A percentile compares a stretch with the other conserved stretches of the same genome.
Evolutionary conservation across 768 basidiomycete species (phyloP).

Genomic region (Suillus clintonianus): DNA sequence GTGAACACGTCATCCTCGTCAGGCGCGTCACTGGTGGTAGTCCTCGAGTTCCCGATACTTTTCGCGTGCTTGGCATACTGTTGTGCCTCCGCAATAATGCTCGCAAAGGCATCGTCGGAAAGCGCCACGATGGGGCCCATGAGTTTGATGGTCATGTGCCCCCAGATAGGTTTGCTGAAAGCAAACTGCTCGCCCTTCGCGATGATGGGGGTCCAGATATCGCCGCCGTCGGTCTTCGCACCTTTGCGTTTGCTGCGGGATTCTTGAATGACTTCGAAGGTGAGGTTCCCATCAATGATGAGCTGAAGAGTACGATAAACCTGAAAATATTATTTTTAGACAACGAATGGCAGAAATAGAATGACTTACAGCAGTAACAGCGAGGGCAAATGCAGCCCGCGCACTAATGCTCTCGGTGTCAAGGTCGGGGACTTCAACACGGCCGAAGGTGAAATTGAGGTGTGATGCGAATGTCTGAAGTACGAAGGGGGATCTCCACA

Average conservation of each 20-base stretch:
- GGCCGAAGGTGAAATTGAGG: slow-evolving; percentile 11
- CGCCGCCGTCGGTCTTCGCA: too few species aligned
- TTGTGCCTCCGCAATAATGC: slow-evolving; percentile 5
- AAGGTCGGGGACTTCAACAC: slow-evolving; percentile 5
- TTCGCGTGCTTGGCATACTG: not conserved
- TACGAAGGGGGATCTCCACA: slow-evolving; percentile 11
- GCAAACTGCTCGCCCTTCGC: not conserved
- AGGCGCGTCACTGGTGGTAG: not conserved
- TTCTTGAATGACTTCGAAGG: not conserved
- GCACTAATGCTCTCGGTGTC: not conserved
- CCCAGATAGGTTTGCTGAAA: slow-evolving; percentile 13
- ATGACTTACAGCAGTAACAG: slow-evolving; percentile 6
- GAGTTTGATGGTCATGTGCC: slow-evolving; percentile 4
- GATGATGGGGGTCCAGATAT: slow-evolving; percentile 9
- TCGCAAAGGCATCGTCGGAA: slow-evolving; percentile 5
- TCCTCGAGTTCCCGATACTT: not conserved
- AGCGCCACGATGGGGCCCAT: slow-evolving; percentile 9
- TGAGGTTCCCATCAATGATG: slow-evolving; percentile 1
- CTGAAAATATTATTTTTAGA: slow-evolving; percentile 1
- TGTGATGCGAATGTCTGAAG: slow-evolving; percentile 12
- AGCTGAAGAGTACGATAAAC: slow-evolving; percentile 8
- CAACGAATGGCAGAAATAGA: not conserved
- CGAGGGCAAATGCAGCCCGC: slow-evolving; percentile 10
- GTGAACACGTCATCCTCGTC: not conserved
- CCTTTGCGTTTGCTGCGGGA: not conserved